Conservation (phyloP, 1,139 yeast genomes). For the Zygosaccharomyces sapae region DNA sequence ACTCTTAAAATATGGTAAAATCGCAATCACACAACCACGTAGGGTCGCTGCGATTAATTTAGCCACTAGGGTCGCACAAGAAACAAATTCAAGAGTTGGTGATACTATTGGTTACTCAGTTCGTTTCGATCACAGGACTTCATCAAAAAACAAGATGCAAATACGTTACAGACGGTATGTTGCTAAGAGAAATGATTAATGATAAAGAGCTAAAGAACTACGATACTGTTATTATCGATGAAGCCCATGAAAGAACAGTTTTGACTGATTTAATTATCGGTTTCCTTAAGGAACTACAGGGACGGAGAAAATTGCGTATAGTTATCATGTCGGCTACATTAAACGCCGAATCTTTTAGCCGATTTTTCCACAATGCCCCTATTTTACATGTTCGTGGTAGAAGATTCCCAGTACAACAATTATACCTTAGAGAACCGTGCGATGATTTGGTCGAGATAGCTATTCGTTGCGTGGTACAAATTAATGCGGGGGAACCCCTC, state of each 20-base stretch:
- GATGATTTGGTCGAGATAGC: slow-evolving; percentile 84
- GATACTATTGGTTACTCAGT: slow-evolving; percentile 88
- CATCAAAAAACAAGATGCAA: slow-evolving; percentile 62
- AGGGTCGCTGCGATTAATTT: slow-evolving; percentile 95
- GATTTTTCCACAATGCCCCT: slow-evolving; percentile 73
- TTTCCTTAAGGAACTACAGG: slow-evolving; percentile 64
- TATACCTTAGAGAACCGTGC: slow-evolving; percentile 54
- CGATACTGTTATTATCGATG: slow-evolving; percentile 81
- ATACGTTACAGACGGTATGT: slow-evolving; percentile 96
- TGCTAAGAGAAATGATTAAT: slow-evolving; percentile 82
- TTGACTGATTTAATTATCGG: slow-evolving; percentile 88
- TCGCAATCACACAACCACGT: slow-evolving; percentile 95
- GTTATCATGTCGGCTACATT: slow-evolving; percentile 90
- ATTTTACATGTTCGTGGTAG: slow-evolving; percentile 85
- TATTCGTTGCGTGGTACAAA: slow-evolving; percentile 69
- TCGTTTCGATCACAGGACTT: slow-evolving; percentile 63
- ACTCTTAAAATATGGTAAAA: slow-evolving; percentile 50
- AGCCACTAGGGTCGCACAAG: slow-evolving; percentile 91
- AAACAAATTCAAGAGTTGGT: slow-evolving; percentile 73
- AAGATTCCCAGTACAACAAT: slow-evolving; percentile 75
- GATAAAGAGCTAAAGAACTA: slow-evolving; percentile 63
- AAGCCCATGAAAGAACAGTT: slow-evolving; percentile 95
- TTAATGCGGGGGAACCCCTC: slow-evolving; percentile 69
- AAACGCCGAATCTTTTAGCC: slow-evolving; percentile 84
- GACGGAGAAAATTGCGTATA: slow-evolving; percentile 49